phyloP scores from a whole-genome alignment of 306 rosid genomes.

The Cucurbita pepo region DNA sequence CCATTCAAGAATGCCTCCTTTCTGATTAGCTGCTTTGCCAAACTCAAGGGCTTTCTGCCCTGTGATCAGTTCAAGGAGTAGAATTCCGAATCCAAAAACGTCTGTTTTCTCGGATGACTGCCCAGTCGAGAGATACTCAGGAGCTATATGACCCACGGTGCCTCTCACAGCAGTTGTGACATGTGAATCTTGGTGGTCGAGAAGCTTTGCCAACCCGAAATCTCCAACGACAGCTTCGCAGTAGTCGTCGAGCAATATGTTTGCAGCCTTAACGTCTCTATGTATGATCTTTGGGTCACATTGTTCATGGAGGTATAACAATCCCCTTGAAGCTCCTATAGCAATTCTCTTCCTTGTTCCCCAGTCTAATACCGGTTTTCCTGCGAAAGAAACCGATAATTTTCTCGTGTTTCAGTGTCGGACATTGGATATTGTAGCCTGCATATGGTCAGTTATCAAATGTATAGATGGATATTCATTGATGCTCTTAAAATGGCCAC shows the following conservation, averaged over 20 bases:
- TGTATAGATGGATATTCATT: not conserved
- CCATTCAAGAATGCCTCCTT: constrained; percentile 97
- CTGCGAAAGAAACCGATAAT: constrained; percentile 11
- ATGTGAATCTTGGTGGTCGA: constrained; percentile 89
- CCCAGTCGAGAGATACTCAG: constrained; percentile 89
- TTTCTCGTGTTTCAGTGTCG: not conserved
- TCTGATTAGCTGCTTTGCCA: constrained; percentile 74
- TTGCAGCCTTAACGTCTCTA: constrained; percentile 93
- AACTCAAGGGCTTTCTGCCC: constrained; percentile 82
- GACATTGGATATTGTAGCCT: not conserved
- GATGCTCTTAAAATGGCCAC: constrained; percentile 12
- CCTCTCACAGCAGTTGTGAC: constrained; percentile 96
- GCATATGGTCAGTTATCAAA: not conserved
- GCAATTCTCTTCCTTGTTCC: constrained; percentile 78
- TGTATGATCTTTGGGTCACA: constrained; percentile 95
- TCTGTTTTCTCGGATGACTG: constrained; percentile 95
- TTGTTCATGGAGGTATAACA: constrained; percentile 81
- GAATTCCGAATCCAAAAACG: constrained; percentile 84
- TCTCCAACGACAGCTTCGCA: constrained; percentile 96
- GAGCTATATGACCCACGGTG: constrained; percentile 91
- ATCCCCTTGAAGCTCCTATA: constrained; percentile 81
- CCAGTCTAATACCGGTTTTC: constrained; percentile 77
- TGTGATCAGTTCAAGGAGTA: constrained; percentile 79
- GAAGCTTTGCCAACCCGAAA: constrained; percentile 90
- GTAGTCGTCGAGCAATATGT: constrained; percentile 78